Conservation (phyloP, 768 basidiomycete genomes). For the Russula earlei region DNA sequence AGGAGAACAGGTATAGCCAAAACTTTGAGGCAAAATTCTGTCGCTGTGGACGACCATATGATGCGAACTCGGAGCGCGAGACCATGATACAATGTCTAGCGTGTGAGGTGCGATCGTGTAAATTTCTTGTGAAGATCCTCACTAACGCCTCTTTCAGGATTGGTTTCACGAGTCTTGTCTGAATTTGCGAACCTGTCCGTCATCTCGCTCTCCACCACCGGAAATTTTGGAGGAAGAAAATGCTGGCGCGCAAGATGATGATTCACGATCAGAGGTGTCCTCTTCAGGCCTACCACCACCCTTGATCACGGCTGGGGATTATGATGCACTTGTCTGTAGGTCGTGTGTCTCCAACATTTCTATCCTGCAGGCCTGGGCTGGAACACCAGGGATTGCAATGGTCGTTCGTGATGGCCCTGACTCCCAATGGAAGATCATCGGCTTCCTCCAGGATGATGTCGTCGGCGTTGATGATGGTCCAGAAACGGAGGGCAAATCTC, state of each 20-base stretch:
- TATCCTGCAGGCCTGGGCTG: constrained; percentile 52
- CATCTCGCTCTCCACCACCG: constrained; percentile 35
- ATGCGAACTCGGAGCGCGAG: constrained; percentile 63
- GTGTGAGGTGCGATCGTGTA: constrained; percentile 55
- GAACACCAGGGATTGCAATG: constrained; percentile 58
- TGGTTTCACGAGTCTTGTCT: constrained; percentile 91
- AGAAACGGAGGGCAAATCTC: background rate
- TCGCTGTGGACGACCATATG: constrained; percentile 62
- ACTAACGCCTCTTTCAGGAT: constrained; percentile 39
- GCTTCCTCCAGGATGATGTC: constrained; percentile 24
- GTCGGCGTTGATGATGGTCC: constrained; percentile 4
- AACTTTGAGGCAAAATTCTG: constrained; percentile 70
- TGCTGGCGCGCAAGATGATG: constrained; percentile 27
- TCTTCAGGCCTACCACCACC: constrained; percentile 59
- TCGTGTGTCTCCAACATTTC: constrained; percentile 51
- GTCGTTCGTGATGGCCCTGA: constrained; percentile 43
- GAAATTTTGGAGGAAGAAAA: background rate
- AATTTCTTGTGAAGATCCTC: background rate
- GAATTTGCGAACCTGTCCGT: constrained; percentile 61
- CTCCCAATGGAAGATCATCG: constrained; percentile 45
- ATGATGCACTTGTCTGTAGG: constrained; percentile 69
- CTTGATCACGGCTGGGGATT: constrained; percentile 55
- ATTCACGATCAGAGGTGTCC: constrained; percentile 51
- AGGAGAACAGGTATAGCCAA: constrained; percentile 55
- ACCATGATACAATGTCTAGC: constrained; percentile 85